Percentiles rank a stretch among this genome's conserved stretches.
phyloP scores from a whole-genome alignment of 2,329 filamentous ascomycete species.

The Ceratocystis destructans region DNA sequence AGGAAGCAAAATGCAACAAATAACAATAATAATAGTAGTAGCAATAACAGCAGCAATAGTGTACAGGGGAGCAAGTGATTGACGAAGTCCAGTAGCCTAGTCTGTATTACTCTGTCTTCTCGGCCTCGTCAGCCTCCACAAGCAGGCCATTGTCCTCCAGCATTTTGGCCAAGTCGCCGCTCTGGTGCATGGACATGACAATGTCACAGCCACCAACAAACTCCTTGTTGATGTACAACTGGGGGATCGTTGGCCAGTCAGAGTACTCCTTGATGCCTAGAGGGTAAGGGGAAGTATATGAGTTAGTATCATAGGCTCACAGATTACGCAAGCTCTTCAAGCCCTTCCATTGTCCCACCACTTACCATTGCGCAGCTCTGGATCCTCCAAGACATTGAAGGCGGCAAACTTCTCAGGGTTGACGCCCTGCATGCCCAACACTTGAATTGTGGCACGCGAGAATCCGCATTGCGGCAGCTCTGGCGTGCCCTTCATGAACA shows the following conservation, averaged over 20 bases:
- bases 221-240: constrained; percentile 89
- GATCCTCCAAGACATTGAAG: constrained; percentile 90
- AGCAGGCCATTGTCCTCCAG: constrained; percentile 88
- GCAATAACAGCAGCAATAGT: not conserved
- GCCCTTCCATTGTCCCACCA: not conserved
- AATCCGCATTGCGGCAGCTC: constrained; percentile 95
- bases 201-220: constrained; percentile 98
- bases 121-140: constrained; percentile 35
- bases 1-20: not conserved
- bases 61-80: constrained; percentile 20
- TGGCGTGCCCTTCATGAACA: constrained; percentile 98
- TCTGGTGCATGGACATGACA: constrained; percentile 91
- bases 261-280: constrained; percentile 97
- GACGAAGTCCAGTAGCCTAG: not conserved
- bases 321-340: not conserved
- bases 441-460: constrained; percentile 87
- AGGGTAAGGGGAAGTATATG: not conserved
- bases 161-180: constrained; percentile 80
- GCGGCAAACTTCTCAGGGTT: constrained; percentile 94
- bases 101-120: constrained; percentile 22
- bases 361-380: constrained; percentile 67
- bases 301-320: not conserved
- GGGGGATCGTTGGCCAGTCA: constrained; percentile 97
- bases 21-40: constrained; percentile 20
- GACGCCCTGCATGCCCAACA: constrained; percentile 85